Percentiles rank a stretch among this genome's conserved stretches.
These are phyloP conservation scores for Lichtheimia ramosa DNA, from an alignment of 371 early-diverging fungal species.

Conservation along the genomic window DNA sequence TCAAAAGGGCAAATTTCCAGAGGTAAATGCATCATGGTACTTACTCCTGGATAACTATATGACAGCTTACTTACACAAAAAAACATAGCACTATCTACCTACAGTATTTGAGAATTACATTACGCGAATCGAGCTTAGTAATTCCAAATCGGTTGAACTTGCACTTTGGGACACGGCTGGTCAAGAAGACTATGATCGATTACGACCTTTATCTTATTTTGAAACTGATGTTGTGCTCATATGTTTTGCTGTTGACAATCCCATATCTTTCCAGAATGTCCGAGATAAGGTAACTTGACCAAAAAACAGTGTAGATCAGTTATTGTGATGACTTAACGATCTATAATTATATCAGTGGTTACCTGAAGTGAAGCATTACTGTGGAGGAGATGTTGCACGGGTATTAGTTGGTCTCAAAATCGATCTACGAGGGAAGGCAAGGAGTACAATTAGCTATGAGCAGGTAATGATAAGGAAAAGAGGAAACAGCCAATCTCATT, in stretches of 20 bases:
- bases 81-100: slow-evolving; percentile 47
- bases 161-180: slow-evolving; percentile 94
- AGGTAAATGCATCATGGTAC: slow-evolving; percentile 1
- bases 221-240: slow-evolving; percentile 90
- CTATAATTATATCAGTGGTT: slow-evolving; percentile 42
- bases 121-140: slow-evolving; percentile 73
- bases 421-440: slow-evolving; percentile 46
- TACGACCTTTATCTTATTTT: slow-evolving; percentile 83
- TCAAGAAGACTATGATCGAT: slow-evolving; percentile 84
- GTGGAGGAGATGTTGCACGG: slow-evolving; percentile 57
- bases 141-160: slow-evolving; percentile 75
- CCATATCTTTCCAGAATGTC: slow-evolving; percentile 80
- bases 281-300: slow-evolving; percentile 62
- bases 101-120: slow-evolving; percentile 90
- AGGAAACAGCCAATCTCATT: not conserved
- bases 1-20: slow-evolving; percentile 30
- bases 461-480: slow-evolving; percentile 14
- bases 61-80: not conserved
- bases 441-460: slow-evolving; percentile 20
- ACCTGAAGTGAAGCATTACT: slow-evolving; percentile 65
- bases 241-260: slow-evolving; percentile 80
- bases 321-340: not conserved
- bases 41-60: not conserved
- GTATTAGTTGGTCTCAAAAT: slow-evolving; percentile 69
- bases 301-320: not conserved